Conservation (phyloP, 371 early-diverging fungal species). For the Rhizopus microsporus region DNA sequence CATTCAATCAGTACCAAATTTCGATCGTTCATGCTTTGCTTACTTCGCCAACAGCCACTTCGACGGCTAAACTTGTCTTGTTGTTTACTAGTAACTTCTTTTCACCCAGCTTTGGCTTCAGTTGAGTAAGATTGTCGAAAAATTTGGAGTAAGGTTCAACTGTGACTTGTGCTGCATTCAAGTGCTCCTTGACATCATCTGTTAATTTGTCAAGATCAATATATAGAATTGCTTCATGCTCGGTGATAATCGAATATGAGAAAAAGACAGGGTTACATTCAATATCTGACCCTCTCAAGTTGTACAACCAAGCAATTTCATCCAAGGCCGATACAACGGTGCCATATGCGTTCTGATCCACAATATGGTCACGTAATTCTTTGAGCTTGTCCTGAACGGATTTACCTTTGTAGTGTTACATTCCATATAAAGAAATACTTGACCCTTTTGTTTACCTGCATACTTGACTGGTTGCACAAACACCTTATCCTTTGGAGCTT, state of each 20-base stretch:
- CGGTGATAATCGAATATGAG: slow-evolving; percentile 85
- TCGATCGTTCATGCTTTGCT: background rate
- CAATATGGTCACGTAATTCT: slow-evolving; percentile 60
- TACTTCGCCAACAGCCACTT: slow-evolving; percentile 63
- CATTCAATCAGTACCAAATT: slow-evolving; percentile 16
- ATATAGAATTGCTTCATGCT: slow-evolving; percentile 73
- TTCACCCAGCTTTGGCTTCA: slow-evolving; percentile 22
- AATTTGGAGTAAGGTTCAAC: slow-evolving; percentile 75
- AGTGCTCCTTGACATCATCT: slow-evolving; percentile 54
- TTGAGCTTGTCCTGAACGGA: slow-evolving; percentile 61
- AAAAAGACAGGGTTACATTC: slow-evolving; percentile 99
- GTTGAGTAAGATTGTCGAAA: slow-evolving; percentile 68
- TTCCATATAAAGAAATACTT: slow-evolving; percentile 10
- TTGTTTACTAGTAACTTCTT: slow-evolving; percentile 51
- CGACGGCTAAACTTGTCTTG: slow-evolving; percentile 73
- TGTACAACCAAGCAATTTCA: slow-evolving; percentile 97
- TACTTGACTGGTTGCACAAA: slow-evolving; percentile 71
- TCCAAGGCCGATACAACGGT: slow-evolving; percentile 85
- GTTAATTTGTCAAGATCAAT: slow-evolving; percentile 76
- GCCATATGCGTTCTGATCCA: slow-evolving; percentile 69
- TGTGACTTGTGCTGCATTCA: slow-evolving; percentile 42
- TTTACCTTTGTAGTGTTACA: slow-evolving; percentile 24
- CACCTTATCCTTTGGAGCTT: slow-evolving; percentile 64
- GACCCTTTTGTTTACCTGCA: slow-evolving; percentile 55
- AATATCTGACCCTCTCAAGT: slow-evolving; percentile 97